Base-by-base conservation (phyloP, 345 rosid species). In the Lenwebbia sp. region DNA sequence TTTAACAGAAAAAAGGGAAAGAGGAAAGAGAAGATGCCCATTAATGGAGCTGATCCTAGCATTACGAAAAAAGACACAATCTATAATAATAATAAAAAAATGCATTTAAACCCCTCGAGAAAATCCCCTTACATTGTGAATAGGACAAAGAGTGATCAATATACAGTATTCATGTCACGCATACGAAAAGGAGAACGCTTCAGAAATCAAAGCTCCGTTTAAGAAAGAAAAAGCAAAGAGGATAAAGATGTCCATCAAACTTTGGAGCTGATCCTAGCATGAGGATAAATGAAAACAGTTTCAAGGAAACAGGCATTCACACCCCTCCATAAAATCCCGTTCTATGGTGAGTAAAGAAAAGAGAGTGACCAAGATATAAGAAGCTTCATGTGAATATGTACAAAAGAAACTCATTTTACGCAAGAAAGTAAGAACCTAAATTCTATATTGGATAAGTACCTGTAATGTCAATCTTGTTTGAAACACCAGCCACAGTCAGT, bases 391-490 rank as follows among this genome's bases (percentile, higher is more conserved):
- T 33, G 37, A 70, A 70, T 9, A 70, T 70, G 78, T 33, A 33
- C 78, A 33, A 70, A 33, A 70, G 44, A 70, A 70, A 33, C 10
- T 37, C 81, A 70, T 70, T 70, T 21, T 21, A 37, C 4, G 26
- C 47, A 21, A 70, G 81, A 37, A 30, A 10, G 37, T 37, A 37
- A 37, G 78, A 70, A 70, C 7, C 44, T 70, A 33, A 17, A 21
- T 37, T 17, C 78, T 17, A 33, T 70, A 70, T 37, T 37, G 47
- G 47, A 70, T 37, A 70, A 37, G 81, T 84, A 96, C 99, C 99
- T 82, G 98, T 97, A 84, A 96, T 93, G 89, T 97, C 99, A 81
- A 97, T 97, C 95, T 92, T 95, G 81, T 97, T 95, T 5, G 96
- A 94, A 92, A 97, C 93, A 53, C 98, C 98, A 89, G 92, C 89